phyloP scores from a whole-genome alignment of 2,329 filamentous ascomycete genomes.

The Apiospora pterosperma region DNA sequence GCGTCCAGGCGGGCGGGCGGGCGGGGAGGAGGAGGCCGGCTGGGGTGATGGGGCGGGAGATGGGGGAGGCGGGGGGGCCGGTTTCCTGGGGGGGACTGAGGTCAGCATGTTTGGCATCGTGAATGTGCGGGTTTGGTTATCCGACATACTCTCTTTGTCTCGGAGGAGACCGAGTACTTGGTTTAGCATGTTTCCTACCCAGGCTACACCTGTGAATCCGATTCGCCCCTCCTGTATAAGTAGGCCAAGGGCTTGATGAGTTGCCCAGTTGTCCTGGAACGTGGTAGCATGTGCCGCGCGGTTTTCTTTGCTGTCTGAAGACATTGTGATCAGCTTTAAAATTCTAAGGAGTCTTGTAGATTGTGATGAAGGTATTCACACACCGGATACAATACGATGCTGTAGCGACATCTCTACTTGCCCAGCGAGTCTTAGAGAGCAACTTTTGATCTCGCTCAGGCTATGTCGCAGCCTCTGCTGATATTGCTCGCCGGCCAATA shows the following conservation, averaged over 20 bases:
- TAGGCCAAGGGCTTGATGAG: not conserved
- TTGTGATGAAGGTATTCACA: not conserved
- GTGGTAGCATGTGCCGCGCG: conserved; percentile 3
- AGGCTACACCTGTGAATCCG: too few relatives aligned
- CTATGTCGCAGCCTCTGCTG: not conserved
- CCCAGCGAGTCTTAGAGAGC: too few relatives aligned
- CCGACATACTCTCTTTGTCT: too few relatives aligned
- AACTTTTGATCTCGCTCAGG: not conserved
- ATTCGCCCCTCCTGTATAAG: not conserved
- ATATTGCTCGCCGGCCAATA: not conserved
- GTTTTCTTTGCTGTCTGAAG: not conserved
- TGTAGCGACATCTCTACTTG: not conserved
- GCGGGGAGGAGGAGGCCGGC: too few relatives aligned
- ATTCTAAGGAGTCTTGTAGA: too few relatives aligned
- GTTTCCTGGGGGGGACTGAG: too few relatives aligned
- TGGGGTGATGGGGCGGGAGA: not conserved
- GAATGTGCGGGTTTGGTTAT: too few relatives aligned
- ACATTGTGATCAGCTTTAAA: not conserved
- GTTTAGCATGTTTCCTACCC: not conserved
- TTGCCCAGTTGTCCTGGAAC: conserved; percentile 7
- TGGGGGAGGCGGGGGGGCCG: not conserved
- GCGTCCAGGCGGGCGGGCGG: too few relatives aligned
- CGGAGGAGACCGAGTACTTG: not conserved
- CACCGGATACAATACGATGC: not conserved
- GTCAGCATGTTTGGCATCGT: too few relatives aligned